Conservation (phyloP, 2,329 filamentous ascomycete genomes). For the Cordyceps farinosa region DNA sequence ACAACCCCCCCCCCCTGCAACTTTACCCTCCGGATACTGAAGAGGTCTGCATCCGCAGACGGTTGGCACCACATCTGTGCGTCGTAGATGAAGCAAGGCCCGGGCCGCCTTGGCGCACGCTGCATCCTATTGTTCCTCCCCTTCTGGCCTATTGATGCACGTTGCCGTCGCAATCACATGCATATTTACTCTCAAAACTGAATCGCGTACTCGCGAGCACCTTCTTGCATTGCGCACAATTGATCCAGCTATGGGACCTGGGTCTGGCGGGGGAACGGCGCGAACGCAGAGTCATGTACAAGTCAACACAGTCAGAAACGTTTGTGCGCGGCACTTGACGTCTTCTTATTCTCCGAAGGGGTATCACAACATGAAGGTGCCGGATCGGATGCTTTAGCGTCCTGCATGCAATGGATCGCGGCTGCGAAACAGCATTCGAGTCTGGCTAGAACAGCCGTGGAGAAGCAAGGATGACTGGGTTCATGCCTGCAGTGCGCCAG, state of each 20-base stretch:
- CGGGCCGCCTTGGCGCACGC: not conserved
- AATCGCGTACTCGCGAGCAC: not conserved
- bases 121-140: constrained; percentile 3
- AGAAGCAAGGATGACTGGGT: not conserved
- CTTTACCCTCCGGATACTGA: not conserved
- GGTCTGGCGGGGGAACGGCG: not conserved
- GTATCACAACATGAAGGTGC: constrained; percentile 1
- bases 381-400: not conserved
- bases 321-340: not conserved
- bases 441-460: not conserved
- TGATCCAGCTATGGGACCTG: not conserved
- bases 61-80: not conserved
- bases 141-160: constrained; percentile 2
- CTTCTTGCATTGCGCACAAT: too few relatives aligned
- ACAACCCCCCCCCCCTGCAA: not conserved
- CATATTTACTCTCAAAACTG: not conserved
- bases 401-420: not conserved
- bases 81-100: not conserved
- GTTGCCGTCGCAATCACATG: not conserved
- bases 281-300: not conserved
- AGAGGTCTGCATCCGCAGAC: not conserved
- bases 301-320: not conserved
- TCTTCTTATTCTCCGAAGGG: not conserved
- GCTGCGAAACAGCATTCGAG: not conserved
- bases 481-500: not conserved